A percentile compares a stretch with the other conserved stretches of the same genome.
Conservation (phyloP, 2,329 filamentous ascomycete genomes). For the Trichoderma asperellum region DNA sequence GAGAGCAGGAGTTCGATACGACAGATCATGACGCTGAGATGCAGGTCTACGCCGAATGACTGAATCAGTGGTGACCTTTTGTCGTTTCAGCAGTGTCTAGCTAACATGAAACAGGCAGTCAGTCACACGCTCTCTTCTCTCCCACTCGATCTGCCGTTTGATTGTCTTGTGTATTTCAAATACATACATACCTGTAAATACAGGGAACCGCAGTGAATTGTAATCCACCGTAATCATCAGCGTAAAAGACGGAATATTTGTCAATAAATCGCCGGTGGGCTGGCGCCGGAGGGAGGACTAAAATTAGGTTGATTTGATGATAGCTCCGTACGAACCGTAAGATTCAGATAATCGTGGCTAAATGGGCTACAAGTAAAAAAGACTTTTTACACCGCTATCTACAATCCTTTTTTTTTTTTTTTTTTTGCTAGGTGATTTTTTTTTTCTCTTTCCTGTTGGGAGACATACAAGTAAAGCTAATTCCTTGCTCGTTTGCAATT, state of each 20-base stretch:
- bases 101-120: conserved; percentile 9
- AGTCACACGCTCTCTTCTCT: not conserved
- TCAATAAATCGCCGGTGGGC: conserved; percentile 2
- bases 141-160: not conserved
- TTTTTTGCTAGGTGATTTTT: not conserved
- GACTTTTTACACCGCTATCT: not conserved
- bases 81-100: conserved; percentile 16
- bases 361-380: not conserved
- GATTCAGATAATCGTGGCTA: conserved; percentile 22
- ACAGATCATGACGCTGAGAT: conserved; percentile 21
- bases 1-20: conserved; percentile 19
- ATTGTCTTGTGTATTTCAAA: not conserved
- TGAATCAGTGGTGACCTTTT: not conserved
- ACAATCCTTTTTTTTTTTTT: not conserved
- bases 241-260: not conserved
- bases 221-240: not conserved
- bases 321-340: not conserved
- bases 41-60: not conserved
- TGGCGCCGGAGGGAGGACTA: not conserved
- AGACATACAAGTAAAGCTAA: not conserved
- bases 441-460: conserved; percentile 7
- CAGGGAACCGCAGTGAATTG: not conserved
- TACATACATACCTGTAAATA: too few relatives aligned
- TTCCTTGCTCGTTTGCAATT: conserved; percentile 8
- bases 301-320: not conserved